phyloP scores from a whole-genome alignment of 495 filamentous ascomycete species.

The Saxophila tyrrhenica region DNA sequence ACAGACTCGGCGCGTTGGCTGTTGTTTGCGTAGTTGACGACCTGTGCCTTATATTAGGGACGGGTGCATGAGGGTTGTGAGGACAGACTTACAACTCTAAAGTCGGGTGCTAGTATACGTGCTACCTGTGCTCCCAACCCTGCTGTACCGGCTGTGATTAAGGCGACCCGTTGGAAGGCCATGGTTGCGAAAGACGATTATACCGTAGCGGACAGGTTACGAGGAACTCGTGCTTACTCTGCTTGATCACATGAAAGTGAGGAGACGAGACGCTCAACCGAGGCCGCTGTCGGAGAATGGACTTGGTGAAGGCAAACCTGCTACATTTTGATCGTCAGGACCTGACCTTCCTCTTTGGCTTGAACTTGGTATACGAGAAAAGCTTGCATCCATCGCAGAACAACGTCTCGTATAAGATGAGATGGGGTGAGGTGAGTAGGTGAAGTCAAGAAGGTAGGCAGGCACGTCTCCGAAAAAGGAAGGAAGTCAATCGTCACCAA shows the following conservation, averaged over 20 bases:
- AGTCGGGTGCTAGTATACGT: constrained; percentile 37
- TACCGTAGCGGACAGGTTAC: background rate
- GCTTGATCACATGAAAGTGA: background rate
- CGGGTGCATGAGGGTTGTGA: no score
- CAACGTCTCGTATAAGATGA: no score
- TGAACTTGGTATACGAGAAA: background rate
- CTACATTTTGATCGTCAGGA: background rate
- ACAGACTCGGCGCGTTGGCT: constrained; percentile 33
- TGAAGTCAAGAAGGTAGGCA: background rate
- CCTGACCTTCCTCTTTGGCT: background rate
- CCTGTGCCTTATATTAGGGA: no score
- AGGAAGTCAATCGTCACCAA: background rate
- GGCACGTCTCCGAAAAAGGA: background rate
- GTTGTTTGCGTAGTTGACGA: constrained; percentile 44
- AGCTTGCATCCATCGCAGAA: no score
- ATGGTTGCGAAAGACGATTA: constrained; percentile 11
- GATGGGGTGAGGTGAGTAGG: background rate
- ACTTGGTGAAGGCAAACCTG: background rate
- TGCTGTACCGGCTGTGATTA: constrained; percentile 45
- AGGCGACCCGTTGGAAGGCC: constrained; percentile 37
- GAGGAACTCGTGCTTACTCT: background rate
- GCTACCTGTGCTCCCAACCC: constrained; percentile 46
- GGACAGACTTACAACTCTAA: constrained; percentile 30
- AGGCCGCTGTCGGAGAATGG: background rate
- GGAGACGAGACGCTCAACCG: background rate